Conservation (phyloP, 805 yeast genomes). For the Lachancea lanzarotensis region DNA sequence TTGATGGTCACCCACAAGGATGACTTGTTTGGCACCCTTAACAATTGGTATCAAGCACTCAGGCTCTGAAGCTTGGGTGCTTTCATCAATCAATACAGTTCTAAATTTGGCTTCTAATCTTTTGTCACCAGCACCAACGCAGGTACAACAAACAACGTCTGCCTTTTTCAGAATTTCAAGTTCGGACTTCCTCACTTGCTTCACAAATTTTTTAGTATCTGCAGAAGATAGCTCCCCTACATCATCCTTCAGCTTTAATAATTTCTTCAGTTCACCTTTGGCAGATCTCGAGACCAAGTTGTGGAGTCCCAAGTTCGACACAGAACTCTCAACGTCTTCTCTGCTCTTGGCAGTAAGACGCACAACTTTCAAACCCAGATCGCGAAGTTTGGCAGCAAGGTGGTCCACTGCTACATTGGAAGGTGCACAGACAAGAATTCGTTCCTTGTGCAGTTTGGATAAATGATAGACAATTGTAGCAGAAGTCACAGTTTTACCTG, state of each 20-base stretch:
- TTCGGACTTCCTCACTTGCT: slow-evolving; percentile 44
- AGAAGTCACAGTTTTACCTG: slow-evolving; percentile 92
- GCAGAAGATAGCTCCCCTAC: slow-evolving; percentile 58
- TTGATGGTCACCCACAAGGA: slow-evolving; percentile 92
- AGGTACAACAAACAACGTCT: slow-evolving; percentile 83
- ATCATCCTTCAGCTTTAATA: slow-evolving; percentile 52
- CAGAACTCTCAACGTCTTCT: slow-evolving; percentile 70
- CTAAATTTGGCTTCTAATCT: slow-evolving; percentile 59
- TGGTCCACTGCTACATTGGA: slow-evolving; percentile 95
- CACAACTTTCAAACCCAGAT: slow-evolving; percentile 70
- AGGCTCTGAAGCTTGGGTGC: slow-evolving; percentile 92
- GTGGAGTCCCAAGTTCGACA: slow-evolving; percentile 52
- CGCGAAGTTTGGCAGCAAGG: slow-evolving; percentile 63
- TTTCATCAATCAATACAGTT: slow-evolving; percentile 83
- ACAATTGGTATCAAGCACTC: slow-evolving; percentile 85
- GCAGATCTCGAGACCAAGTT: slow-evolving; percentile 43
- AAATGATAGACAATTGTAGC: slow-evolving; percentile 81
- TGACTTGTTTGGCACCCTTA: slow-evolving; percentile 82
- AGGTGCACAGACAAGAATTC: slow-evolving; percentile 86
- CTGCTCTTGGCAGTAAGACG: slow-evolving; percentile 70
- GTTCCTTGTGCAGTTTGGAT: slow-evolving; percentile 51
- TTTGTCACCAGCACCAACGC: slow-evolving; percentile 84
- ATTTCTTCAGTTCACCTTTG: slow-evolving; percentile 50
- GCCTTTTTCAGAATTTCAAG: slow-evolving; percentile 44
- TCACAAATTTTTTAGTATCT: slow-evolving; percentile 44